These are phyloP conservation scores for Pseudoscleropodium purum DNA, from an alignment of 225 moss, liverwort and hornwort genomes.

Conservation along the genomic window DNA sequence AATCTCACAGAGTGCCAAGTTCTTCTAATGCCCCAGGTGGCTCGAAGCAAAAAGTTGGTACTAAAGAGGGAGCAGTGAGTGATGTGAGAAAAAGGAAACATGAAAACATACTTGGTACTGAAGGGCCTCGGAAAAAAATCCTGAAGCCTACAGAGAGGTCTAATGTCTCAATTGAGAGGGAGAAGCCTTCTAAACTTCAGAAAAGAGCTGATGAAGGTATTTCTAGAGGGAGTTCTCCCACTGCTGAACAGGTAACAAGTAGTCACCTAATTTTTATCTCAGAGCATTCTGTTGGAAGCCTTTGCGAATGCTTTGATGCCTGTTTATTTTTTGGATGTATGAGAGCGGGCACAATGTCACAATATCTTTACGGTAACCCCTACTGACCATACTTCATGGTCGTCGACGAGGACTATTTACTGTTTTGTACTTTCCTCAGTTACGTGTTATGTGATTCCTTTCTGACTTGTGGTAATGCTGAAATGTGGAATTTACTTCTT, in stretches of 20 bases:
- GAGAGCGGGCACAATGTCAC: background rate
- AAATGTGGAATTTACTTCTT: background rate
- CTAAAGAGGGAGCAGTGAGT: background rate
- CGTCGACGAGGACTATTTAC: background rate
- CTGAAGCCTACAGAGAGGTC: background rate
- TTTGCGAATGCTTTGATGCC: background rate
- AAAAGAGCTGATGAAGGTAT: background rate
- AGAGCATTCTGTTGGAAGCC: background rate
- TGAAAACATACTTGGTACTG: background rate
- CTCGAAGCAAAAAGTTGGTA: background rate
- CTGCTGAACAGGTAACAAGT: conserved; percentile 1
- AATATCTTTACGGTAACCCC: background rate
- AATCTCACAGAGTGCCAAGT: background rate
- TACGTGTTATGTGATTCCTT: background rate
- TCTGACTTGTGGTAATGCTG: background rate
- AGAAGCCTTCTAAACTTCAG: background rate
- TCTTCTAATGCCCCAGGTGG: background rate
- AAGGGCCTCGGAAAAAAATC: background rate
- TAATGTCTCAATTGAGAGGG: background rate
- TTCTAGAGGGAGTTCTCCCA: background rate
- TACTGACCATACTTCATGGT: background rate
- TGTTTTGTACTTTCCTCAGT: background rate
- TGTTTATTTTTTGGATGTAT: background rate
- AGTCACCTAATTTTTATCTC: background rate
- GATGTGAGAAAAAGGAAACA: background rate